Base-by-base conservation (phyloP, 768 basidiomycete species). In the Trichaptum fuscoviolaceum region DNA sequence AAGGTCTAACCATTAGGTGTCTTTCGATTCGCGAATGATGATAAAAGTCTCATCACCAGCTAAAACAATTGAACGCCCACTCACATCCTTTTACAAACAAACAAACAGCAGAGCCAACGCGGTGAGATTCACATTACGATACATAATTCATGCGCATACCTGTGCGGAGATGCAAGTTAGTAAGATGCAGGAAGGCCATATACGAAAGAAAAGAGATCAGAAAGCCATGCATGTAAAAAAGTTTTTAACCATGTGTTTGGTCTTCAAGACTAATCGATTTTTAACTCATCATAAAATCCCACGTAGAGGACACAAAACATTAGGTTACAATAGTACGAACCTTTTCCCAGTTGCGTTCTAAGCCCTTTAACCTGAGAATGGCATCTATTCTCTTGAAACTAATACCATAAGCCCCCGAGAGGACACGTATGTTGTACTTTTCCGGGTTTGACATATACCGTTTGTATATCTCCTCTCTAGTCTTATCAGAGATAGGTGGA, bases 231-330 rank as follows among this genome's bases (percentile, higher is more conserved):
- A 79, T 79, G 75, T 76, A 70, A 67, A 65, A 70, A 65, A 67
- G 71, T 74, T 73, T 86, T 79, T 86, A 92, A 92, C 90, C 91
- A 92, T 85, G 78, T 75, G 69, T 61, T 61, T 61, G 69, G 89
- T 93, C 93, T 93, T 89, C 77, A 93, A 93, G 92, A 96, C 93
- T 95, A 96, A 96, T 95, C 94, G 89, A 83, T 84, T 77, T 84
- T 77, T 77, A 25, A 77, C 79, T 85, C 83, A 83, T 87, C 89
- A 87, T 84, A 71, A 60, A 71, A 69, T 68, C 68, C 63, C 27
- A 63, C 23, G 26, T 34, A 69, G 70, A 62, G 27, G 58, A 57
- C 57, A 34, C 65, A 27, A 62, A 58, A 34, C 61, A 64, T 59
- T 20, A 70, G 69, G 10, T 30, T 30, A 66, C 52, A n/a, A n/a